Evolutionary conservation across 208 protist species (phyloP).

Genomic region (Naegleria lovaniensis): DNA sequence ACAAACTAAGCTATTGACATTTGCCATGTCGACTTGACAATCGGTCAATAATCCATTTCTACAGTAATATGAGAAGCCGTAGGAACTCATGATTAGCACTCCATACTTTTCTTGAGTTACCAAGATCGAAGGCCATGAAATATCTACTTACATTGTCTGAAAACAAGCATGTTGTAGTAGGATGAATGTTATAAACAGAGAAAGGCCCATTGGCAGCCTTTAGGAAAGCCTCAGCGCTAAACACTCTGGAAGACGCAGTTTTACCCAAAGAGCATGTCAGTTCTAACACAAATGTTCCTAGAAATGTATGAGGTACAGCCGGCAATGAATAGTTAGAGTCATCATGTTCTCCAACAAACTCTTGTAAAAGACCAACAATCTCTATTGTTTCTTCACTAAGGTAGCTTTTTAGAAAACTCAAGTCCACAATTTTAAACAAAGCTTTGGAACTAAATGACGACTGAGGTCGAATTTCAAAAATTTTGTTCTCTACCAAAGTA

Average conservation of each 20-base stretch:
- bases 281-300: background rate
- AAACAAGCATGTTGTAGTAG: background rate
- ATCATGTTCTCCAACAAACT: background rate
- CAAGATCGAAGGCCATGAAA: background rate
- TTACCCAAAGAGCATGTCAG: background rate
- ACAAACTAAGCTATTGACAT: background rate
- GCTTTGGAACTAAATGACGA: background rate
- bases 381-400: background rate
- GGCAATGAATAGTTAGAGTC: background rate
- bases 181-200: background rate
- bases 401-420: background rate
- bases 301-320: background rate
- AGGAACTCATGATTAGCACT: background rate
- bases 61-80: background rate
- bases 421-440: background rate
- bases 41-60: background rate
- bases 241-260: background rate
- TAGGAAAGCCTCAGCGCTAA: background rate
- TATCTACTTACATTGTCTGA: background rate
- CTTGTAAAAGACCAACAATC: background rate
- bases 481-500: background rate
- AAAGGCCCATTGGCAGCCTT: background rate
- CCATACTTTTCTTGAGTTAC: background rate
- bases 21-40: background rate
- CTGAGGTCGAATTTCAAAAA: background rate